Percentiles rank a stretch among this genome's conserved stretches.
phyloP scores from a whole-genome alignment of 208 protist species.

The Wallacemonas sp. region DNA sequence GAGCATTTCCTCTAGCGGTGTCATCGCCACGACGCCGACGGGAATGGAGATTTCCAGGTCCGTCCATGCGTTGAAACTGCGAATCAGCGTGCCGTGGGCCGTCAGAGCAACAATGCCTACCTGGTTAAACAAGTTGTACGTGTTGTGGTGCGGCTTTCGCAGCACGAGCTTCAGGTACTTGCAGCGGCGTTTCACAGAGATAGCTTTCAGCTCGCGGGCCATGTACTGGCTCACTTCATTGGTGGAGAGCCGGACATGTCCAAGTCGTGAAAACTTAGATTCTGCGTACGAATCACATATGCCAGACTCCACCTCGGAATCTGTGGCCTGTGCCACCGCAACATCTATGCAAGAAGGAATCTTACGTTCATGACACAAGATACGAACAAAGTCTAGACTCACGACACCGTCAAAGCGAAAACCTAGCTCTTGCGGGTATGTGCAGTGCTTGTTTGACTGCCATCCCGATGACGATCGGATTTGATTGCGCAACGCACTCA shows the following conservation, averaged over 20 bases:
- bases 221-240: slow-evolving; percentile 55
- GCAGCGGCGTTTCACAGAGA: slow-evolving; percentile 61
- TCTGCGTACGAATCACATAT: slow-evolving; percentile 48
- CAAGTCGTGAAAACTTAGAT: slow-evolving; percentile 66
- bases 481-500: slow-evolving; percentile 48
- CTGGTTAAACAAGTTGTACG: slow-evolving; percentile 88
- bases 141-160: slow-evolving; percentile 63
- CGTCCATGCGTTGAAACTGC: slow-evolving; percentile 30
- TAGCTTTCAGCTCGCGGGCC: slow-evolving; percentile 88
- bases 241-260: slow-evolving; percentile 71
- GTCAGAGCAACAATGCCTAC: slow-evolving; percentile 82
- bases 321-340: slow-evolving; percentile 51
- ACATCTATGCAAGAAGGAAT: slow-evolving; percentile 85
- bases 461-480: slow-evolving; percentile 62
- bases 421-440: slow-evolving; percentile 87
- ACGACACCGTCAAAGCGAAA: slow-evolving; percentile 89
- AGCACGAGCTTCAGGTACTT: slow-evolving; percentile 87
- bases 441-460: slow-evolving; percentile 79
- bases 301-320: slow-evolving; percentile 49
- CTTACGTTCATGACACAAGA: slow-evolving; percentile 84
- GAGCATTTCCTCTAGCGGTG: slow-evolving; percentile 81
- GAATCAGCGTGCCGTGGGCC: slow-evolving; percentile 58
- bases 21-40: slow-evolving; percentile 49
- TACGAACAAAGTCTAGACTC: slow-evolving; percentile 57
- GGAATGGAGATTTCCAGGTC: slow-evolving; percentile 24